These are phyloP conservation scores for Polytrichum commune DNA, from an alignment of 225 moss, liverwort and hornwort species.

Conservation along the genomic window DNA sequence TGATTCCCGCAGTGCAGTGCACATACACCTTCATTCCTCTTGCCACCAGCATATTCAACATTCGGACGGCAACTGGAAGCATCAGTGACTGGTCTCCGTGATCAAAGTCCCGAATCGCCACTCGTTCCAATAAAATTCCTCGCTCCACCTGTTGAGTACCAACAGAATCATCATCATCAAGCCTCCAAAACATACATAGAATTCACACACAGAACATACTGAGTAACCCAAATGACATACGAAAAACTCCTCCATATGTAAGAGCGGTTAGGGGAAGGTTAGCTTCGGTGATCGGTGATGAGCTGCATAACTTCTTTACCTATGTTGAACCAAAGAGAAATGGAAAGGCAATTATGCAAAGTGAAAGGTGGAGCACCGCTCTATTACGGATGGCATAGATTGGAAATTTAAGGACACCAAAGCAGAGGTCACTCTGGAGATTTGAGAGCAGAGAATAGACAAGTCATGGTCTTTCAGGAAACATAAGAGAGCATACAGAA, in stretches of 20 bases:
- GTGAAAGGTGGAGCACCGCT: slow-evolving; percentile 13
- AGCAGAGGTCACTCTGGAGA: slow-evolving; percentile 50
- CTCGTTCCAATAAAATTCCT: slow-evolving; percentile 44
- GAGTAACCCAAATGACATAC: background rate
- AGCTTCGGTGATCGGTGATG: background rate
- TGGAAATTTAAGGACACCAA: slow-evolving; percentile 53
- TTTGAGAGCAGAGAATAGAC: slow-evolving; percentile 33
- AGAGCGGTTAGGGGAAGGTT: background rate
- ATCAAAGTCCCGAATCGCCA: slow-evolving; percentile 64
- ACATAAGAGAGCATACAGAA: background rate
- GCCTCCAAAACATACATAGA: too few relatives aligned
- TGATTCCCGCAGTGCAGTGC: slow-evolving; percentile 64
- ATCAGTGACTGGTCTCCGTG: slow-evolving; percentile 57
- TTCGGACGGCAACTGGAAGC: slow-evolving; percentile 51
- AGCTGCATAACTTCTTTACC: background rate
- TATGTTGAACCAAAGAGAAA: too few relatives aligned
- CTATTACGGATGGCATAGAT: slow-evolving; percentile 41
- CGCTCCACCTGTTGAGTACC: slow-evolving; percentile 35
- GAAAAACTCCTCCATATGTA: background rate
- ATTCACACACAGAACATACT: background rate
- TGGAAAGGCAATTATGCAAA: too few relatives aligned
- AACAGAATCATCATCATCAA: too few relatives aligned
- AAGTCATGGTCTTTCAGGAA: slow-evolving; percentile 9
- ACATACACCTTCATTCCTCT: slow-evolving; percentile 58
- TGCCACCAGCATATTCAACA: slow-evolving; percentile 42